Evolutionary conservation across 441 rosid species (phyloP).

Genomic region (Adansonia rubrostipa): DNA sequence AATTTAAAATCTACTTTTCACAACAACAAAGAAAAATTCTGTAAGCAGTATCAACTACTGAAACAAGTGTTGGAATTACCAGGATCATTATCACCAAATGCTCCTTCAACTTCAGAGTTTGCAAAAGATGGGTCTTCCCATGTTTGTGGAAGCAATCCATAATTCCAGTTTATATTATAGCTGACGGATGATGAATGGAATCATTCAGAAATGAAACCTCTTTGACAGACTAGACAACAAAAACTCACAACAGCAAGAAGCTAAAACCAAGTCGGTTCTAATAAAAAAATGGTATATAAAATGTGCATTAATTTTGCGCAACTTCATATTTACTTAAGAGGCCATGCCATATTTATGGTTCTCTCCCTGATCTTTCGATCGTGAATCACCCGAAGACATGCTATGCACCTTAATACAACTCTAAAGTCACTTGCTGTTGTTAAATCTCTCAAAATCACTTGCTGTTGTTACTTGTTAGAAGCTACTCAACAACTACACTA

Average conservation of each 20-base stretch:
- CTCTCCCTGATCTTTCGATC: not conserved
- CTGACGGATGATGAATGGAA: conserved; percentile 36
- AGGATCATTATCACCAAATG: conserved; percentile 41
- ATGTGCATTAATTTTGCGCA: too few relatives aligned
- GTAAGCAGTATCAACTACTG: too few relatives aligned
- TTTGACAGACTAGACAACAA: not conserved
- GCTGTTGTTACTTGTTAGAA: not conserved
- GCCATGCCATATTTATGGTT: not conserved
- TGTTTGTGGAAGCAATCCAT: not conserved
- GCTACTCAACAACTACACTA: not conserved
- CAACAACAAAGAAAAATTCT: not conserved
- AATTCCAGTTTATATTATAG: conserved; percentile 41
- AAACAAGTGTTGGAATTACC: not conserved
- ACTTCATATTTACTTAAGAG: too few relatives aligned
- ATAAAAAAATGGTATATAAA: too few relatives aligned
- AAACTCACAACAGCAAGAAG: not conserved
- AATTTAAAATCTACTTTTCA: not conserved
- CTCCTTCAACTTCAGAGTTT: conserved; percentile 84
- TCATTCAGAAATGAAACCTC: not conserved
- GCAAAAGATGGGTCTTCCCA: conserved; percentile 81
- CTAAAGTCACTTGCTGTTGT: not conserved
- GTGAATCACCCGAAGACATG: not conserved
- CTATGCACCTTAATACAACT: not conserved
- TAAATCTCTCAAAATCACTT: not conserved
- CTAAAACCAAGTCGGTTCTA: too few relatives aligned